Percentiles rank a stretch among this genome's conserved stretches.
Evolutionary conservation across 768 basidiomycete species (phyloP).

Genomic region (Hortiboletus campestris): DNA sequence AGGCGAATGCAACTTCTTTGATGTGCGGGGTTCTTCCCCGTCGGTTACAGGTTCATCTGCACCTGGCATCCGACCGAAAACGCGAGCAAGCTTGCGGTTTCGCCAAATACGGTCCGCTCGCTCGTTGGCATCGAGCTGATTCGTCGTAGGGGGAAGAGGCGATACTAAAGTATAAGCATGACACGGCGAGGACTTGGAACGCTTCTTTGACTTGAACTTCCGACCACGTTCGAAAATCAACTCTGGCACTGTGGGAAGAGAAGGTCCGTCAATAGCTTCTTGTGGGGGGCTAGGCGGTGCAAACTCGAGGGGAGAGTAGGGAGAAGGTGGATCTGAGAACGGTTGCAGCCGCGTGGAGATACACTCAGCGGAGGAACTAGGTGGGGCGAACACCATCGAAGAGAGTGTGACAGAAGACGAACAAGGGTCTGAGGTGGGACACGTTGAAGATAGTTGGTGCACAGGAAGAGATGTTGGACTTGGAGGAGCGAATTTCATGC

Average conservation of each 20-base stretch:
- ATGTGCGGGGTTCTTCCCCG: slow-evolving; percentile 23
- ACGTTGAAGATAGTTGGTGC: slow-evolving; percentile 11
- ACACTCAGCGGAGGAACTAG: slow-evolving; percentile 22
- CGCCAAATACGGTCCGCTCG: slow-evolving; percentile 72
- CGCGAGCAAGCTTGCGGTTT: slow-evolving; percentile 73
- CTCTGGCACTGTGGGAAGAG: slow-evolving; percentile 47
- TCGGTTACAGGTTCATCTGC: slow-evolving; percentile 35
- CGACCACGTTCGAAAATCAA: slow-evolving; percentile 39
- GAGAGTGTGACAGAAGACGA: slow-evolving; percentile 26
- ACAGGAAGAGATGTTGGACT: slow-evolving; percentile 18
- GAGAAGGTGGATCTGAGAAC: slow-evolving; percentile 25
- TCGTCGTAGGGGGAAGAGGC: slow-evolving; percentile 62
- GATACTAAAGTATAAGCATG: slow-evolving; percentile 8
- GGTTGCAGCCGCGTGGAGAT: slow-evolving; percentile 12
- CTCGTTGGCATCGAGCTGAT: slow-evolving; percentile 59
- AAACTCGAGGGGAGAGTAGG: slow-evolving; percentile 33
- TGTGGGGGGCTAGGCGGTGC: slow-evolving; percentile 16
- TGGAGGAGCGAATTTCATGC: slow-evolving; percentile 33
- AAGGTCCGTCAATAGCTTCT: slow-evolving; percentile 34
- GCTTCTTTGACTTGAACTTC: slow-evolving; percentile 21
- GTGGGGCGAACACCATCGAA: slow-evolving; percentile 29
- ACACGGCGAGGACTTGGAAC: slow-evolving; percentile 32
- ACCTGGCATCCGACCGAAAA: slow-evolving; percentile 71
- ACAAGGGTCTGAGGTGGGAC: slow-evolving; percentile 3
- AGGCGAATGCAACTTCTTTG: slow-evolving; percentile 24